Percentiles rank a stretch among this genome's conserved stretches.
Evolutionary conservation across 345 rosid genomes (phyloP).

Genomic region (Carallia pectinifolia): DNA sequence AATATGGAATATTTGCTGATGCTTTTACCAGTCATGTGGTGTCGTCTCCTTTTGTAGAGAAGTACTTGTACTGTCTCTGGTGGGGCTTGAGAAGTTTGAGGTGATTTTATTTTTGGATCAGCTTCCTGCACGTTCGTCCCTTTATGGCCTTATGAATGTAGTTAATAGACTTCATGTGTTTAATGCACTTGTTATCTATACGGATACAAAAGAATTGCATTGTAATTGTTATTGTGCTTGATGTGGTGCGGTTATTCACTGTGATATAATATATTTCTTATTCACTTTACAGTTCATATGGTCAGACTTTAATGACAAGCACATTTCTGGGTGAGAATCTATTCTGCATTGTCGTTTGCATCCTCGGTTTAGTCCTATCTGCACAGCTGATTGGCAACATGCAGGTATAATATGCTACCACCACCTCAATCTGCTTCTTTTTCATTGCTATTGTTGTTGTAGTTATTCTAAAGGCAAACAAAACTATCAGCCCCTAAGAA

Average conservation of each 20-base stretch:
- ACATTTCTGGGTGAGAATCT: slow-evolving; percentile 67
- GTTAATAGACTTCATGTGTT: no score
- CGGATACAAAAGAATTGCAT: no score
- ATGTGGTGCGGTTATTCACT: background rate
- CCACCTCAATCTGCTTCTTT: background rate
- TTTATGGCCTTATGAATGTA: no score
- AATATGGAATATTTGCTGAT: slow-evolving; percentile 79
- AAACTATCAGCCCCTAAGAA: no score
- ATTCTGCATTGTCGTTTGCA: slow-evolving; percentile 64
- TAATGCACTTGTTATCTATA: no score
- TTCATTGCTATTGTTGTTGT: background rate
- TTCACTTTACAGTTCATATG: slow-evolving; percentile 61
- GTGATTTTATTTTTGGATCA: slow-evolving; percentile 15
- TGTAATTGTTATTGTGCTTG: background rate
- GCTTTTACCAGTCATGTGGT: slow-evolving; percentile 66
- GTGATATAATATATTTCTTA: slow-evolving; percentile 1
- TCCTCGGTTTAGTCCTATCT: slow-evolving; percentile 65
- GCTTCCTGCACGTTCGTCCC: no score
- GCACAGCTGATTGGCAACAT: slow-evolving; percentile 88
- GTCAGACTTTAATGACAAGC: slow-evolving; percentile 73
- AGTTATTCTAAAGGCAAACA: no score
- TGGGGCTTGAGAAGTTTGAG: slow-evolving; percentile 88
- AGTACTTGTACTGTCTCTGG: slow-evolving; percentile 83
- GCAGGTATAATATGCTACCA: slow-evolving; percentile 53
- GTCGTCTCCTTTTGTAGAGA: slow-evolving; percentile 42